Conservation (phyloP, 768 basidiomycete species). For the Sarcomyxa edulis region DNA sequence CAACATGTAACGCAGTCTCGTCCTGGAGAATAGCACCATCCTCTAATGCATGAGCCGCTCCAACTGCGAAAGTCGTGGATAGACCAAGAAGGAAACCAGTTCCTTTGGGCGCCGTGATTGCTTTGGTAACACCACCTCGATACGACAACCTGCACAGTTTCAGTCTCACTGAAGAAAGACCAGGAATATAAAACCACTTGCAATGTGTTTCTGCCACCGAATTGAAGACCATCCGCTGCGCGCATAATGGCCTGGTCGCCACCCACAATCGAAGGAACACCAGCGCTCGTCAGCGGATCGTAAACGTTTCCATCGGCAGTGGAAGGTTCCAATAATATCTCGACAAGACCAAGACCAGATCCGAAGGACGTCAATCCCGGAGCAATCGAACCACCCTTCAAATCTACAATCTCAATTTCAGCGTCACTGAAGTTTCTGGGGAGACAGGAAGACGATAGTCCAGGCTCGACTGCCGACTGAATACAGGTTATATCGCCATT, state of each 20-base stretch:
- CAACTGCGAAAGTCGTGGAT: constrained; percentile 55
- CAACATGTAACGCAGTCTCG: constrained; percentile 60
- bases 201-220: constrained; percentile 46
- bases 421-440: constrained; percentile 9
- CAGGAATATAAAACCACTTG: constrained; percentile 22
- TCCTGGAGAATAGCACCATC: constrained; percentile 61
- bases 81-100: constrained; percentile 58
- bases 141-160: constrained; percentile 70
- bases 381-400: constrained; percentile 57
- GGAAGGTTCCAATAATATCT: constrained; percentile 59
- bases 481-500: too few relatives aligned
- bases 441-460: constrained; percentile 47
- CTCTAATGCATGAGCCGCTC: constrained; percentile 53
- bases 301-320: constrained; percentile 63
- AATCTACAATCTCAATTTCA: constrained; percentile 34
- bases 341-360: constrained; percentile 56
- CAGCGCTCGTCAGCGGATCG: constrained; percentile 38
- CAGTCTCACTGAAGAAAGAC: constrained; percentile 2
- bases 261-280: constrained; percentile 36
- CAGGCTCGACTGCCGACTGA: constrained; percentile 55
- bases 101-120: constrained; percentile 54
- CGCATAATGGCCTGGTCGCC: constrained; percentile 40
- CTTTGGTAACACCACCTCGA: constrained; percentile 67
- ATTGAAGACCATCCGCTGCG: constrained; percentile 62
- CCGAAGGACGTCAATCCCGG: constrained; percentile 67